Evolutionary conservation across 2,329 filamentous ascomycete genomes (phyloP).

Genomic region (Hypoxylon sp.): DNA sequence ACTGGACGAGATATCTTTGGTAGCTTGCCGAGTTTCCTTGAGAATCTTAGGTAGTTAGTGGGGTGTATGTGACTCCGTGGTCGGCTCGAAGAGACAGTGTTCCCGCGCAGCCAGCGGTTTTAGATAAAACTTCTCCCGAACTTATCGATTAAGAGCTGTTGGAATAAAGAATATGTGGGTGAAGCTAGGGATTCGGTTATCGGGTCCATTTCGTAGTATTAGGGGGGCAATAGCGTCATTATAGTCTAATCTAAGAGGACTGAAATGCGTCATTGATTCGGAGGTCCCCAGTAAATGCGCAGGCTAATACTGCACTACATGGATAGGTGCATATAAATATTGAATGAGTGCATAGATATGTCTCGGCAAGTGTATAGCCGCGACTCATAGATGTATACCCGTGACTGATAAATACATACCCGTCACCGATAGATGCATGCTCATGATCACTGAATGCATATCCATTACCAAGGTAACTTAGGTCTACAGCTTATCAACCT

Average conservation of each 20-base stretch:
- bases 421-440: neutral
- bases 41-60: too few relatives aligned
- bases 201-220: neutral
- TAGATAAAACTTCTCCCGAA: neutral
- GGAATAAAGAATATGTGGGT: neutral
- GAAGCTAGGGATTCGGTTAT: slow-evolving; percentile 11
- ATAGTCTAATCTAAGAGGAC: slow-evolving; percentile 15
- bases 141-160: neutral
- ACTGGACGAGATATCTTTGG: too few relatives aligned
- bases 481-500: neutral
- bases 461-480: neutral
- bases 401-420: neutral
- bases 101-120: too few relatives aligned
- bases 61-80: too few relatives aligned
- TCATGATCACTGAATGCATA: neutral
- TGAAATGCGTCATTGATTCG: slow-evolving; percentile 32
- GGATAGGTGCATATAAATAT: neutral
- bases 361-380: neutral
- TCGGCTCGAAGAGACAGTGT: too few relatives aligned
- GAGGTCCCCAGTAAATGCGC: slow-evolving; percentile 10
- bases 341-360: neutral
- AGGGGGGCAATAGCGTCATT: slow-evolving; percentile 15
- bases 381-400: neutral
- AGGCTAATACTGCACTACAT: neutral
- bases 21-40: too few relatives aligned